These are phyloP conservation scores for Stereocaulon alpinum DNA, from an alignment of 495 filamentous ascomycete species.

Conservation along the genomic window DNA sequence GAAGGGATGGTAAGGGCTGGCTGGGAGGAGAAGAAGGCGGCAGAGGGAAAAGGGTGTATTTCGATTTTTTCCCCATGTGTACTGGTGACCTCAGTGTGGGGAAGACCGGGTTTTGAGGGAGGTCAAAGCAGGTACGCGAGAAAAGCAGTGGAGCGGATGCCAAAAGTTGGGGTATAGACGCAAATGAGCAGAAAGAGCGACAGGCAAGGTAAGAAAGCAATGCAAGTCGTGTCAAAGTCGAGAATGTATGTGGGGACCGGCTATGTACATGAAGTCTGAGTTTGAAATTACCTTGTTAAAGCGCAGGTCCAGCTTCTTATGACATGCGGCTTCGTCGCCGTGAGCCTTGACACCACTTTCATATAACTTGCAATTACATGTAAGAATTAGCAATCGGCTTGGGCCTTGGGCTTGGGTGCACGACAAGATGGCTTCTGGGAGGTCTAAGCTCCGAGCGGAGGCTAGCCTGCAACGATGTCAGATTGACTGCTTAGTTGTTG, in stretches of 20 bases:
- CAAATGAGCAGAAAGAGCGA: slow-evolving; percentile 4
- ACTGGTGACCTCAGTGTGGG: not conserved
- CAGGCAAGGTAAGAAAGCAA: not conserved
- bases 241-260: slow-evolving; percentile 2
- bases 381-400: slow-evolving; percentile 3
- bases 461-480: not conserved
- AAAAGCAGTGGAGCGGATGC: slow-evolving; percentile 12
- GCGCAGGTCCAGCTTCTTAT: not conserved
- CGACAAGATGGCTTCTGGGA: not conserved
- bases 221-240: slow-evolving; percentile 1
- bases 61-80: slow-evolving; percentile 11
- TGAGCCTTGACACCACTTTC: not conserved
- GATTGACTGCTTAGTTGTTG: too few species aligned
- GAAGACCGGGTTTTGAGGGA: not conserved
- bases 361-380: slow-evolving; percentile 1
- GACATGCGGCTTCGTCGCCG: not conserved
- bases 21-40: slow-evolving; percentile 1
- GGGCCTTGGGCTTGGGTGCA: not conserved
- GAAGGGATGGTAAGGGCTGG: slow-evolving; percentile 1
- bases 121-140: slow-evolving; percentile 13
- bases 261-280: not conserved
- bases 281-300: slow-evolving; percentile 1
- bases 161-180: slow-evolving; percentile 5
- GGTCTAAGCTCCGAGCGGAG: not conserved
- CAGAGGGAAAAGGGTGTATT: slow-evolving; percentile 9